Conservation (phyloP, 768 basidiomycete species). For the Suillus decipiens region DNA sequence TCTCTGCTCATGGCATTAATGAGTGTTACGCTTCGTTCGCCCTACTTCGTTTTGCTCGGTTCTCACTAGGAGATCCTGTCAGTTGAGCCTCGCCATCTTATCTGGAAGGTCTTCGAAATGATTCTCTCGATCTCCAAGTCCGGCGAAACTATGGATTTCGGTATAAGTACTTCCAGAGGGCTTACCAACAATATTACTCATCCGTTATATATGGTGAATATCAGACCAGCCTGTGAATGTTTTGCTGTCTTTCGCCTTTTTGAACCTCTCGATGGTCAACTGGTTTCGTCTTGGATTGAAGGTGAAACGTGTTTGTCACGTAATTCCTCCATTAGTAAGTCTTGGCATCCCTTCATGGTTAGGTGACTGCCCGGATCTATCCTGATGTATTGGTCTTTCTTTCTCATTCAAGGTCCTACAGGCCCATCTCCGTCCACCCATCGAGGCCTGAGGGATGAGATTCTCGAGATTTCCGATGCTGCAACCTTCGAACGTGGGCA, state of each 20-base stretch:
- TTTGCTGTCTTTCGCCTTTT: neutral
- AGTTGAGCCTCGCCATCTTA: neutral
- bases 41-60: too few species aligned
- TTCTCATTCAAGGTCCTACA: conserved; percentile 44
- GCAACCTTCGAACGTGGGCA: conserved; percentile 31
- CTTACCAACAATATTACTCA: neutral
- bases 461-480: conserved; percentile 23
- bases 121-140: neutral
- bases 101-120: neutral
- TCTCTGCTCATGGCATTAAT: too few species aligned
- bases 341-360: conserved; percentile 21
- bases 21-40: too few species aligned
- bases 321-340: too few species aligned
- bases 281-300: conserved; percentile 66
- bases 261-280: conserved; percentile 45
- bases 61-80: too few species aligned
- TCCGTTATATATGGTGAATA: neutral
- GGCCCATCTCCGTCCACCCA: conserved; percentile 29
- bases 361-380: neutral
- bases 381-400: conserved; percentile 41
- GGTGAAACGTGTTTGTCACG: conserved; percentile 41
- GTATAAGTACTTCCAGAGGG: neutral
- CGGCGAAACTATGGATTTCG: neutral
- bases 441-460: conserved; percentile 17
- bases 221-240: neutral